phyloP scores from a whole-genome alignment of 2,329 filamentous ascomycete species.

The Aspergillus carbonarius region DNA sequence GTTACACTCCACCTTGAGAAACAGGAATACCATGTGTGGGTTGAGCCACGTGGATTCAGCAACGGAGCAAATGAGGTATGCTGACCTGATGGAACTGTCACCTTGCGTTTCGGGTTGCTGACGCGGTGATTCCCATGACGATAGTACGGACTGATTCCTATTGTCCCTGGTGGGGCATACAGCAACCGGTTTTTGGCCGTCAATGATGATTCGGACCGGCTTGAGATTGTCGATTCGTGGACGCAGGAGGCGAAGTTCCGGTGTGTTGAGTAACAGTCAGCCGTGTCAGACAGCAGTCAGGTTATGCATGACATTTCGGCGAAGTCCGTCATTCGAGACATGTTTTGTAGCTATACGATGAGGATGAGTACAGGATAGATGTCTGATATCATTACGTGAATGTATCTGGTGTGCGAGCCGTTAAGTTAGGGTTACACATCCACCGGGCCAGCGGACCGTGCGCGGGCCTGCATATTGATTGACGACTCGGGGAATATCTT shows the following conservation, averaged over 20 bases:
- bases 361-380: too few species aligned
- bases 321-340: neutral
- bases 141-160: conserved; percentile 8
- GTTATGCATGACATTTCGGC: neutral
- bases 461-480: neutral
- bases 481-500: neutral
- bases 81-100: neutral
- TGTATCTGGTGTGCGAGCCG: neutral
- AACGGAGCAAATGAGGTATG: neutral
- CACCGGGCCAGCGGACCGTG: neutral
- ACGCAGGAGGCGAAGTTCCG: conserved; percentile 3
- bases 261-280: neutral
- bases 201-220: neutral
- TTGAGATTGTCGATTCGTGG: conserved; percentile 1
- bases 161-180: neutral
- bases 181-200: conserved; percentile 9
- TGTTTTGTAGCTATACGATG: neutral
- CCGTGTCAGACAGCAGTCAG: too few species aligned
- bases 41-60: conserved; percentile 8
- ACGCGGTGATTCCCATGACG: neutral
- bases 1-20: neutral
- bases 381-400: neutral
- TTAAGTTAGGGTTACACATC: neutral
- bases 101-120: neutral
- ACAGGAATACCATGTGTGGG: conserved; percentile 4